phyloP scores from a whole-genome alignment of 208 protist genomes.

The Trypanosoma boissoni region DNA sequence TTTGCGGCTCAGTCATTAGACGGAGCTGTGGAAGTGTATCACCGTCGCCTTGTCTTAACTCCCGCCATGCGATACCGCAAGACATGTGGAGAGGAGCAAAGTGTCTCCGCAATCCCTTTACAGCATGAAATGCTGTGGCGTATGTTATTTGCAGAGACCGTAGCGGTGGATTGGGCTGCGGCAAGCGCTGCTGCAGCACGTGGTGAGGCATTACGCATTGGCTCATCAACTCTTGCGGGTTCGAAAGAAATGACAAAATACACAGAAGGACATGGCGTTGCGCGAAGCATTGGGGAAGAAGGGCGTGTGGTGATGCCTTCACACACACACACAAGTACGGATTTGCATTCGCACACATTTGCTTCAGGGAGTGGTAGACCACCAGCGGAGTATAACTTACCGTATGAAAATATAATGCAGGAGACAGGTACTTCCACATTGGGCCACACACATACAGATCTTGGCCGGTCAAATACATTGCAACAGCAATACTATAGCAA shows the following conservation, averaged over 20 bases:
- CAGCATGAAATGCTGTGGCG: conserved; percentile 19
- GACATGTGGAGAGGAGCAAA: no score
- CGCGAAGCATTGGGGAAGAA: background rate
- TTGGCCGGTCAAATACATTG: conserved; percentile 19
- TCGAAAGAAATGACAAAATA: background rate
- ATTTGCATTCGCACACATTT: background rate
- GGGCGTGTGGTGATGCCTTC: background rate
- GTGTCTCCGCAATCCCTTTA: no score
- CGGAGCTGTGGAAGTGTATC: conserved; percentile 9
- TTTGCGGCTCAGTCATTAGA: conserved; percentile 6
- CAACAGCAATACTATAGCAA: conserved; percentile 25
- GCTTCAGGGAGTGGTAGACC: no score
- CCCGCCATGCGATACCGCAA: conserved; percentile 5
- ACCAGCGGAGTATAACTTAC: background rate
- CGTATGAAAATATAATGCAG: no score
- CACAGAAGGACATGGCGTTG: background rate
- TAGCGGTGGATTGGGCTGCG: conserved; percentile 13
- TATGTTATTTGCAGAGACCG: conserved; percentile 10
- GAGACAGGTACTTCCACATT: background rate
- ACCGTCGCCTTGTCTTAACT: conserved; percentile 16
- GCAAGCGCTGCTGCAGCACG: conserved; percentile 7
- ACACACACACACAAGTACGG: background rate
- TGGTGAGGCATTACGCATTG: conserved; percentile 11
- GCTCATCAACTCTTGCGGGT: background rate
- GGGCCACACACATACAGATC: background rate